Conservation (phyloP, 2,329 filamentous ascomycete genomes). For the Fusarium clavum region DNA sequence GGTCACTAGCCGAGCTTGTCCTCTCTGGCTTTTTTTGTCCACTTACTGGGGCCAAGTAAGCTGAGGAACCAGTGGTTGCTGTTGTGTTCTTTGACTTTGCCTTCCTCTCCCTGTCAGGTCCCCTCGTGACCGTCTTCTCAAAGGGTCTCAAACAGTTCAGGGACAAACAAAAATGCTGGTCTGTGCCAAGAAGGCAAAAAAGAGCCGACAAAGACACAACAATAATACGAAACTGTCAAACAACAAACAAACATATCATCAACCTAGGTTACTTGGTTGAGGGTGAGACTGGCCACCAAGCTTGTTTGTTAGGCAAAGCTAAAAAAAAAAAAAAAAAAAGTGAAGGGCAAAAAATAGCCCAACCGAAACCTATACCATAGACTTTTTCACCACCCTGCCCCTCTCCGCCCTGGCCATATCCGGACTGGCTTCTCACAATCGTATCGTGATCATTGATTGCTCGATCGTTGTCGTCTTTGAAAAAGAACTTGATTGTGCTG, state of each 20-base stretch:
- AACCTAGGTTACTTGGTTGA: constrained; percentile 12
- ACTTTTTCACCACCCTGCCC: constrained; percentile 35
- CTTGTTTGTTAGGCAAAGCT: constrained; percentile 27
- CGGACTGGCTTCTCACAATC: constrained; percentile 4
- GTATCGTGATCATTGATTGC: constrained; percentile 26
- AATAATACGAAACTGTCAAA: constrained; percentile 5
- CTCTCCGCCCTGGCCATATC: constrained; percentile 24
- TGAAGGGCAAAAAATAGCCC: constrained; percentile 1
- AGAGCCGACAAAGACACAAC: constrained; percentile 20
- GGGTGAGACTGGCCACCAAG: constrained; percentile 15
- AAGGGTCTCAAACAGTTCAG: constrained; percentile 18
- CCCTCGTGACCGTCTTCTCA: constrained; percentile 29
- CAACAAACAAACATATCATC: constrained; percentile 14
- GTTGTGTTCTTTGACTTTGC: constrained; percentile 10
- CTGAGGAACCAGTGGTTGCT: constrained; percentile 16
- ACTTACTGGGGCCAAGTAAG: constrained; percentile 18
- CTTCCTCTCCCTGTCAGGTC: constrained; percentile 12
- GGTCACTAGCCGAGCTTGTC: constrained; percentile 26
- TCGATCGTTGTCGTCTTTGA: constrained; percentile 9
- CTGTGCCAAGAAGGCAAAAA: constrained; percentile 21
- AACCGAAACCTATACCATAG: constrained; percentile 33
- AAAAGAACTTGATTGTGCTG: constrained; percentile 5
- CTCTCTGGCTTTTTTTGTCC: constrained; percentile 19
- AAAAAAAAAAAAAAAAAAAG: constrained; percentile 20
- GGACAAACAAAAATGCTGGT: constrained; percentile 15